Base-by-base conservation (phyloP, 176 grass and related monocot species). In the Rhynchospora tenuis region DNA sequence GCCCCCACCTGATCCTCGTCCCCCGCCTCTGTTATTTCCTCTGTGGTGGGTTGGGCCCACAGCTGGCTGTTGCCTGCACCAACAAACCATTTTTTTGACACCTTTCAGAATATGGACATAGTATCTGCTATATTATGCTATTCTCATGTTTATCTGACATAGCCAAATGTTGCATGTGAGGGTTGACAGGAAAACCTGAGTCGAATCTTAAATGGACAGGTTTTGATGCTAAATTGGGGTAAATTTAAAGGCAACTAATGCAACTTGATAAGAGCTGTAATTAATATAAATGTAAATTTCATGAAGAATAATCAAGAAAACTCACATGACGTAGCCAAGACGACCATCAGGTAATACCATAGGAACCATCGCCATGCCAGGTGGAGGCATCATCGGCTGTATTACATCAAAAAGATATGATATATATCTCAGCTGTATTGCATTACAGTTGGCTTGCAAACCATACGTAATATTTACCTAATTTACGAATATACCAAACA, bases 271-370 rank as follows among this genome's bases (percentile, higher is more conserved):
- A 75, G 72, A 75, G 27, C 0, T 13, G 47, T 54, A 75, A 51
- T 17, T 75, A 26, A 19, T 46, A 54, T 28, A 54, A 26, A 82
- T 19, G 16, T 82, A 82, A 2, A 26, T 16, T 61, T 24, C 19
- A 60, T 56, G 20, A 73, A 73, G 31, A 57, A 50, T 16, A 72
- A 22, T 54, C 42, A 47, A 64, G 19, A 45, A 2, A 63, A 86
- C 88, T 90, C 78, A 90, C 88, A 90, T 58, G 26, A 90, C 84
- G 59, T 90, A 90, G 31, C 88, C 88, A 63, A 90, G 80, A 22
- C 88, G 84, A 22, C 88, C 88, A 80, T 90, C 88, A 65, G 88
- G 88, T 80, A 90, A 86, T 60, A 90, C 66, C 88, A 90, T 90
- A 42, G 88, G 88, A 84, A 90, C 84, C 88, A 90, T 90, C 10